Evolutionary conservation across 306 rosid genomes (phyloP).

Genomic region (Begonia loranthoides): DNA sequence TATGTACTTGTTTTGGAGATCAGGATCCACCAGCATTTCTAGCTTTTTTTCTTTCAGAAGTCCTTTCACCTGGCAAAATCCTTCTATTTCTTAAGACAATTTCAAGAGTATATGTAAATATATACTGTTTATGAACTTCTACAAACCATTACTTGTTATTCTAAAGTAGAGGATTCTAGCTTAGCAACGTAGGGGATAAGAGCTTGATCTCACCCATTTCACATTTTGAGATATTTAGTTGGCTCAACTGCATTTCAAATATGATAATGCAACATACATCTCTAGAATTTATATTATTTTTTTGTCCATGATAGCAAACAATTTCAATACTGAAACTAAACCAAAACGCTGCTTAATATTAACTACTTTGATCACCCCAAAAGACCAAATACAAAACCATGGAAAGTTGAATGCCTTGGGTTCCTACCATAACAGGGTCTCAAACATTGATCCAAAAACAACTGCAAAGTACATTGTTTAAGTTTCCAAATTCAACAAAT

Average conservation of each 20-base stretch:
- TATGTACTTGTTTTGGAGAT: conserved; percentile 41
- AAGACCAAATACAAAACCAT: too few relatives aligned
- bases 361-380: too few relatives aligned
- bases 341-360: too few relatives aligned
- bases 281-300: neutral
- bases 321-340: too few relatives aligned
- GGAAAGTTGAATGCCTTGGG: neutral
- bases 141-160: too few relatives aligned
- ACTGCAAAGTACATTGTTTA: neutral
- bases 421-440: neutral
- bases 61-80: conserved; percentile 55
- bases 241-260: neutral
- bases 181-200: neutral
- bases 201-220: neutral
- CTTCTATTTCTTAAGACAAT: neutral
- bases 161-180: too few relatives aligned
- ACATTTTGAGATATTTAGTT: neutral
- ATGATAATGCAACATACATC: neutral
- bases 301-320: too few relatives aligned
- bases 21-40: conserved; percentile 57
- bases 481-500: neutral
- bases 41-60: conserved; percentile 48
- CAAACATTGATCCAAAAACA: neutral
- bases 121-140: too few relatives aligned
- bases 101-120: too few relatives aligned